Percentiles rank a stretch among this genome's conserved stretches.
These are phyloP conservation scores for Suhomyces kilbournensis DNA, from an alignment of 805 yeast species.

Conservation along the genomic window DNA sequence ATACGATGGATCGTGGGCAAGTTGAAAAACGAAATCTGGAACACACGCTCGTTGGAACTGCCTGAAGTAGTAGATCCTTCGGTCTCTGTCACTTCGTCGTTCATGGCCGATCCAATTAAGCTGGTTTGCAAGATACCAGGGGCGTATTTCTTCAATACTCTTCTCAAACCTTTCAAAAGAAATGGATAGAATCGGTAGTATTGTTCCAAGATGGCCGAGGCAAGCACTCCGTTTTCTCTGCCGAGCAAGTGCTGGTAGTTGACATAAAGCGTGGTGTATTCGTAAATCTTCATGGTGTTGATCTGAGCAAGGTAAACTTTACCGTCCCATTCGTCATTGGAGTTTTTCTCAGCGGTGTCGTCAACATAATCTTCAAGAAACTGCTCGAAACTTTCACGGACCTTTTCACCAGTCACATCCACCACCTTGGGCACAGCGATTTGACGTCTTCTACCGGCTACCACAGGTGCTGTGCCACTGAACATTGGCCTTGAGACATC, in stretches of 20 bases:
- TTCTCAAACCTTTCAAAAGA: conserved; percentile 68
- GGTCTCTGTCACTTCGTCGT: conserved; percentile 34
- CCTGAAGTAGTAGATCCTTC: conserved; percentile 38
- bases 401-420: conserved; percentile 92
- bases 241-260: conserved; percentile 77
- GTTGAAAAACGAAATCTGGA: conserved; percentile 86
- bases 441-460: conserved; percentile 50
- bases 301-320: conserved; percentile 74
- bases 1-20: conserved; percentile 79
- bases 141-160: conserved; percentile 68
- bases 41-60: conserved; percentile 63
- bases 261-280: conserved; percentile 73
- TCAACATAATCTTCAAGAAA: conserved; percentile 68
- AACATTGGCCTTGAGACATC: background rate
- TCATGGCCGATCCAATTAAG: conserved; percentile 36
- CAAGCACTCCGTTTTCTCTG: conserved; percentile 81
- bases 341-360: conserved; percentile 26
- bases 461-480: conserved; percentile 11
- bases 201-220: conserved; percentile 85
- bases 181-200: conserved; percentile 91
- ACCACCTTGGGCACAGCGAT: conserved; percentile 78
- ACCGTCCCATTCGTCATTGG: conserved; percentile 46
- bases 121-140: conserved; percentile 56
- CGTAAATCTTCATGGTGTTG: conserved; percentile 73
- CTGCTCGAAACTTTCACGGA: conserved; percentile 83